phyloP scores from a whole-genome alignment of 306 rosid species.

The Vigna nakashimae region DNA sequence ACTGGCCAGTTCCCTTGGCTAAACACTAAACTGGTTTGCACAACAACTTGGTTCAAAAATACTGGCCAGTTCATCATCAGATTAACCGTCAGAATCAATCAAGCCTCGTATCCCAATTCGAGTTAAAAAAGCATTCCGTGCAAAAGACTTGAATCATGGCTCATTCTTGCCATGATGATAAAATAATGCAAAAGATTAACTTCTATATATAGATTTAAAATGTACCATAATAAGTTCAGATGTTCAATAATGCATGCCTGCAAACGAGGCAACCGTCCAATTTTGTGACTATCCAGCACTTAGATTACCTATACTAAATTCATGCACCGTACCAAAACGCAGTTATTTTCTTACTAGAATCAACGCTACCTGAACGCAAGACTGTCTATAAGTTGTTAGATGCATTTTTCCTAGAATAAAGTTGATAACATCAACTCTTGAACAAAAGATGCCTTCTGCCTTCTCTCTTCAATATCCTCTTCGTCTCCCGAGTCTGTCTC shows the following conservation, averaged over 20 bases:
- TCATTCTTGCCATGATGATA: not conserved
- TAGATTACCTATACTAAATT: conserved; percentile 40
- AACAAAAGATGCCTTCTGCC: conserved; percentile 60
- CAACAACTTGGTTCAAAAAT: too few relatives aligned
- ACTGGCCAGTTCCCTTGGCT: not conserved
- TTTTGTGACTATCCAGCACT: conserved; percentile 26
- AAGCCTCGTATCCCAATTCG: not conserved
- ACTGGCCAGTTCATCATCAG: not conserved
- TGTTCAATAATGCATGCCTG: conserved; percentile 25
- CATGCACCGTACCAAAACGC: conserved; percentile 42
- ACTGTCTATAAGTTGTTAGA: conserved; percentile 11
- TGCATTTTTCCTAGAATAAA: conserved; percentile 52
- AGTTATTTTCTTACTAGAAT: conserved; percentile 11
- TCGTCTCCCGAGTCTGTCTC: conserved; percentile 45
- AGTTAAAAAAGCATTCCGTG: not conserved
- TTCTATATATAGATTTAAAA: conserved; percentile 26
- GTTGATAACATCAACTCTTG: conserved; percentile 68
- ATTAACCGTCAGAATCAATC: not conserved
- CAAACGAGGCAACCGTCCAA: conserved; percentile 39
- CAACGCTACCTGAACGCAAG: too few relatives aligned
- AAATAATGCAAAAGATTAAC: conserved; percentile 5
- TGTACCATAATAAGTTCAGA: conserved; percentile 2
- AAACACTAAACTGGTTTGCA: not conserved
- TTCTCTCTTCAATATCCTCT: conserved; percentile 62
- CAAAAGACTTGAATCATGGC: conserved; percentile 1